Evolutionary conservation across 495 filamentous ascomycete species (phyloP), one percentile per base, ranked within the genome.

Genomic region (Xylaria grammica): DNA sequence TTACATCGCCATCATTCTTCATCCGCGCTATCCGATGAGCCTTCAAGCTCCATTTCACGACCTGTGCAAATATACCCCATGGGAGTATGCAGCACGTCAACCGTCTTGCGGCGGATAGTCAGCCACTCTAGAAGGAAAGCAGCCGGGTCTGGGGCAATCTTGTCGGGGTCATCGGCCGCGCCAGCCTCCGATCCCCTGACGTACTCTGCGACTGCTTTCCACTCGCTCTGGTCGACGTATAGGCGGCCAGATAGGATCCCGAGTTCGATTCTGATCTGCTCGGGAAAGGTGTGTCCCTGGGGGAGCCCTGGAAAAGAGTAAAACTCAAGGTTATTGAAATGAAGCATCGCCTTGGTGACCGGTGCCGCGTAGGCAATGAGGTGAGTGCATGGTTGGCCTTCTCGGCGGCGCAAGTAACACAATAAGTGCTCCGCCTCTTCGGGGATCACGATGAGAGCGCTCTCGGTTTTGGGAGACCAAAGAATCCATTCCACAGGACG

Each of bases 231-330:
- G 3, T 80, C 71, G 60, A 87, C 82, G 61, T 89, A 89, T 0
- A 89, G 71, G 1, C 85, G 75, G 1, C 85, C 86, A 5, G 81
- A 74, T 29, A 87, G 77, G 17, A 89, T 79, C 1, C 84, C 85
- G 0, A 89, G 72, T 52, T 88, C 83, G 48, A 86, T 72, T 4
- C 55, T 68, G 11, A 87, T 69, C 82, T 81, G 82, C 2, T 62
- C 46, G 0, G 83, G 84, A 6, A 78, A 67, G 19, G 24, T 60
- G 66, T 76, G 79, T 0, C 34, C 40, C 0, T 19, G 4, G 0
- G 82, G 77, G 0, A 87, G 72, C 10, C 46, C n/a, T 0, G 86
- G 85, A 3, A 84, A 65, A 7, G 75, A 69, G 65, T 83, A 83
- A 68, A 79, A 85, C 6, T 65, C 38, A 0, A 88, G 70, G 17